Conservation (phyloP, 75 land plant genomes). For the Selaginella moellendorffii region DNA sequence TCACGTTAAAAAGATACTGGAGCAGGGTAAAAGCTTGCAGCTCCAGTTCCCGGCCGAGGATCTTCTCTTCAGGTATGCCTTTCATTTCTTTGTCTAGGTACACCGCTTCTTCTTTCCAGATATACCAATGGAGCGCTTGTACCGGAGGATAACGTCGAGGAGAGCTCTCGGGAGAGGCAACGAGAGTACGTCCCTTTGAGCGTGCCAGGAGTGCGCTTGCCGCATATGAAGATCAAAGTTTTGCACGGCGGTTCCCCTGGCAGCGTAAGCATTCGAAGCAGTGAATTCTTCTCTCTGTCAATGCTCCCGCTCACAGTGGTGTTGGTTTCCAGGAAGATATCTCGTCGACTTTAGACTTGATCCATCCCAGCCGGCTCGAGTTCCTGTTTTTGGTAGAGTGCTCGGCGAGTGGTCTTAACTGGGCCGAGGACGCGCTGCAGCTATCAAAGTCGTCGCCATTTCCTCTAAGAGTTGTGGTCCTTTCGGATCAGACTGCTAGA, state of each 20-base stretch:
- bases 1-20: conserved; percentile 43
- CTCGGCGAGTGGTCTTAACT: background rate
- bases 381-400: background rate
- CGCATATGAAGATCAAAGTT: conserved; percentile 51
- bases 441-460: background rate
- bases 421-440: background rate
- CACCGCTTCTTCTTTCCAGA: conserved; percentile 9
- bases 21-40: conserved; percentile 84
- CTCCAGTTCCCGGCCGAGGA: conserved; percentile 97
- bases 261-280: too few species aligned
- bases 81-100: background rate
- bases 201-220: conserved; percentile 71
- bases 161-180: conserved; percentile 40
- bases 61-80: conserved; percentile 75
- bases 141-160: conserved; percentile 13
- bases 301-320: background rate
- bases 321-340: background rate
- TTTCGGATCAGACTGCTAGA: background rate
- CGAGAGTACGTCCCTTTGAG: conserved; percentile 64
- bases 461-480: background rate
- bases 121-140: conserved; percentile 63
- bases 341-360: background rate
- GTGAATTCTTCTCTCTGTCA: too few species aligned
- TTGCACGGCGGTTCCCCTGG: conserved; percentile 13
- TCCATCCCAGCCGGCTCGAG: background rate